Evolutionary conservation across 2,329 filamentous ascomycete genomes (phyloP).

Genomic region (Aspergillus fructus): DNA sequence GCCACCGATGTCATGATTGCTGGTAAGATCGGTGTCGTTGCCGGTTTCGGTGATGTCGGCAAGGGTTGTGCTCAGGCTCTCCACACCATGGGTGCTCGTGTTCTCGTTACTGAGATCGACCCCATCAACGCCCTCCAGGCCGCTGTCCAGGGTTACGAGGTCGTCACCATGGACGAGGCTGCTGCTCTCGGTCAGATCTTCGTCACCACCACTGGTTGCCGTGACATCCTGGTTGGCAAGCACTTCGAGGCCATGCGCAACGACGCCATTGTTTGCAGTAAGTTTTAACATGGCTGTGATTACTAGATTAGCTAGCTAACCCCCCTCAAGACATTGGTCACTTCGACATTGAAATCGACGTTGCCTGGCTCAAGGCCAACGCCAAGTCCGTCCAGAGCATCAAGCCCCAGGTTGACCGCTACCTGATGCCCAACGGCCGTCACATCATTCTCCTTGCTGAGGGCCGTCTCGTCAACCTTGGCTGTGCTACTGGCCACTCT

Average conservation of each 20-base stretch:
- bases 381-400: conserved; percentile 93
- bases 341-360: conserved; percentile 99
- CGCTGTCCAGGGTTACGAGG: conserved; percentile 94
- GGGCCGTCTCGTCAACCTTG: conserved; percentile 98
- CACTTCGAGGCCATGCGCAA: conserved; percentile 97
- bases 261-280: conserved; percentile 98
- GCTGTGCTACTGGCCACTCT: conserved; percentile 97
- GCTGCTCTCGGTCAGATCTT: conserved; percentile 90
- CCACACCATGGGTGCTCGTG: conserved; percentile 93
- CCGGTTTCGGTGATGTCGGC: conserved; percentile 97
- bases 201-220: conserved; percentile 98
- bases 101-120: conserved; percentile 95
- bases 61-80: conserved; percentile 98
- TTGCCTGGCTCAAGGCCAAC: conserved; percentile 99
- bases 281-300: conserved; percentile 33
- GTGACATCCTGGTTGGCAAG: conserved; percentile 87
- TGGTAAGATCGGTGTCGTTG: conserved; percentile 96
- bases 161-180: conserved; percentile 97
- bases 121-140: conserved; percentile 99
- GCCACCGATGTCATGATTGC: conserved; percentile 99
- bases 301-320: not conserved
- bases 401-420: conserved; percentile 99
- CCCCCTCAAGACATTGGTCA: conserved; percentile 80
- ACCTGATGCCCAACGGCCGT: conserved; percentile 86
- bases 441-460: conserved; percentile 99